A percentile compares a stretch with the other conserved stretches of the same genome.
Evolutionary conservation across 768 basidiomycete species (phyloP).

Genomic region (Galerina marginata): DNA sequence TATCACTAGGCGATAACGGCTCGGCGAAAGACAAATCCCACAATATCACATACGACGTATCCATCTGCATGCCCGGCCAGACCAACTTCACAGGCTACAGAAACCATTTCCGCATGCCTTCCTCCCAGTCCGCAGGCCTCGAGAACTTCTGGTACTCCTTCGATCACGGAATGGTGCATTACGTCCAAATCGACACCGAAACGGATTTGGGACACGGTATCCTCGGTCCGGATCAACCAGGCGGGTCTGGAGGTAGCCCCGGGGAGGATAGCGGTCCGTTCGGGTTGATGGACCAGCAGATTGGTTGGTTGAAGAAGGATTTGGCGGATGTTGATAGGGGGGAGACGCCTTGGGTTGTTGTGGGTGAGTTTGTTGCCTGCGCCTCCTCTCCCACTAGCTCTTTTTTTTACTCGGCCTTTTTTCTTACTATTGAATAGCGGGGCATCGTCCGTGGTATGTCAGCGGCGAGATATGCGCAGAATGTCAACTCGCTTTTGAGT

Average conservation of each 20-base stretch:
- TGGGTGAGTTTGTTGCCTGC: constrained; percentile 6
- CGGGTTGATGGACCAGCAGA: constrained; percentile 23
- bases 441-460: constrained; percentile 21
- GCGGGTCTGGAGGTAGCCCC: constrained; percentile 1
- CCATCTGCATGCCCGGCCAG: constrained; percentile 25
- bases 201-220: constrained; percentile 24
- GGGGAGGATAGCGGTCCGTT: constrained; percentile 25
- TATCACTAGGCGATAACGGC: constrained; percentile 22
- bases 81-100: constrained; percentile 27
- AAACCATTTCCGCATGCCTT: constrained; percentile 25
- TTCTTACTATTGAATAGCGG: constrained; percentile 13
- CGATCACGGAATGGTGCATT: constrained; percentile 27
- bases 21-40: too few relatives aligned
- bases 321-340: constrained; percentile 19
- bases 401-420: background rate
- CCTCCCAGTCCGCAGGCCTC: constrained; percentile 18
- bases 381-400: background rate
- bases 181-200: constrained; percentile 24
- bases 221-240: constrained; percentile 21
- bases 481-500: constrained; percentile 19
- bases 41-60: background rate
- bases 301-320: constrained; percentile 23
- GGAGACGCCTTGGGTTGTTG: constrained; percentile 25
- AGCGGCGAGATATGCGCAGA: constrained; percentile 14
- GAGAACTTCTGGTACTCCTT: constrained; percentile 29